These are phyloP conservation scores for Synchytrium microbalum DNA, from an alignment of 371 early-diverging fungal genomes.

Conservation along the genomic window DNA sequence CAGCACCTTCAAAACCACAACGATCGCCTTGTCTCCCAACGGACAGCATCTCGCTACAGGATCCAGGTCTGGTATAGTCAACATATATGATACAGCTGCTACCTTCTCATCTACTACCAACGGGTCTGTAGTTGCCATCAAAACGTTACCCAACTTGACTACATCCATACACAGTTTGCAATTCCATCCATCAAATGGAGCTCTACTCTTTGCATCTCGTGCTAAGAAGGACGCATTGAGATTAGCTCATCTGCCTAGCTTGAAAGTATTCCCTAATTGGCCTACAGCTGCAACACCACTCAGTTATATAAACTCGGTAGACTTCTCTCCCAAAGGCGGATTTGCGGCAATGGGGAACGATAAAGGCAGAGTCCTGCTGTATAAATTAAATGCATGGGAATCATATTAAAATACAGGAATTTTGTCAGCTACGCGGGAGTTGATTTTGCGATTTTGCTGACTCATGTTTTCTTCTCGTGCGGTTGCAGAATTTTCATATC, in stretches of 20 bases:
- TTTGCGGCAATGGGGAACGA: conserved; percentile 84
- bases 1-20: conserved; percentile 65
- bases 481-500: too few species aligned
- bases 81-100: conserved; percentile 62
- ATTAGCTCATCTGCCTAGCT: conserved; percentile 70
- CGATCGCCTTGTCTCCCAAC: conserved; percentile 63
- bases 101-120: conserved; percentile 24
- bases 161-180: conserved; percentile 60
- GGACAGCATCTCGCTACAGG: conserved; percentile 75
- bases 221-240: conserved; percentile 65
- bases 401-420: neutral
- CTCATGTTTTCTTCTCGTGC: too few species aligned
- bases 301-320: conserved; percentile 59
- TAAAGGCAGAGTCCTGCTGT: conserved; percentile 77
- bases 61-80: conserved; percentile 78
- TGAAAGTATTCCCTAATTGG: conserved; percentile 84
- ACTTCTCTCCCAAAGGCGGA: conserved; percentile 83
- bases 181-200: conserved; percentile 78
- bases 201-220: conserved; percentile 66
- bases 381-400: conserved; percentile 21
- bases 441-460: too few species aligned
- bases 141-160: conserved; percentile 72
- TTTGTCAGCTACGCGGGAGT: too few species aligned
- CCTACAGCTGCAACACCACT: conserved; percentile 76
- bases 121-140: conserved; percentile 57